These are phyloP conservation scores for Periconia sp. DNA, from an alignment of 2,329 filamentous ascomycete genomes.

Conservation along the genomic window DNA sequence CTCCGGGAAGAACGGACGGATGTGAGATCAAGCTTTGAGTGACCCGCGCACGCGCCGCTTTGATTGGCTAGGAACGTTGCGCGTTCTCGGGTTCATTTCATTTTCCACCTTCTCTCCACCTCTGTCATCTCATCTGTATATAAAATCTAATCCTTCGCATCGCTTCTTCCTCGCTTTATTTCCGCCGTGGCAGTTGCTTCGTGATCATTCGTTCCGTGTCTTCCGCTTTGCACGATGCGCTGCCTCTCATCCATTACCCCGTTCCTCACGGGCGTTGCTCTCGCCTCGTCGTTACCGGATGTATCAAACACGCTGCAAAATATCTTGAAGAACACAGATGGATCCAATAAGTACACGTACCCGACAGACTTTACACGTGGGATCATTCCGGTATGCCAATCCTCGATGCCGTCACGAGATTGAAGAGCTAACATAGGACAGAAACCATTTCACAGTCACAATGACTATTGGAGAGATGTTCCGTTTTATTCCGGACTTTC, in stretches of 20 bases:
- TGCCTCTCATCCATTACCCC: slow-evolving; percentile 13
- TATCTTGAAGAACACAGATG: slow-evolving; percentile 62
- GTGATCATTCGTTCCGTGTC: neutral
- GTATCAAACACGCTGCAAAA: slow-evolving; percentile 59
- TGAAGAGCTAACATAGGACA: no score
- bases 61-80: slow-evolving; percentile 13
- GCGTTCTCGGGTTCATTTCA: slow-evolving; percentile 1
- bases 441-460: slow-evolving; percentile 63
- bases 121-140: neutral
- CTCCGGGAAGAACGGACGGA: no score
- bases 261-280: slow-evolving; percentile 20
- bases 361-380: slow-evolving; percentile 67
- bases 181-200: neutral
- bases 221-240: slow-evolving; percentile 21
- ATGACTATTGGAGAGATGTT: slow-evolving; percentile 63
- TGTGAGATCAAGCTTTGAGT: slow-evolving; percentile 1
- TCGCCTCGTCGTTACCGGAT: slow-evolving; percentile 43
- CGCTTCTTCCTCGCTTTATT: neutral
- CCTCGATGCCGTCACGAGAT: slow-evolving; percentile 1
- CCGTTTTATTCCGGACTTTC: slow-evolving; percentile 61
- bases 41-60: slow-evolving; percentile 8
- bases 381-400: slow-evolving; percentile 59
- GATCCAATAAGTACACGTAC: slow-evolving; percentile 61
- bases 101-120: neutral
- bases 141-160: neutral